Evolutionary conservation across 1,284 basidiomycete genomes (phyloP), one percentile per base, ranked within the genome.

Genomic region (Ceratobasidium theobromae): DNA sequence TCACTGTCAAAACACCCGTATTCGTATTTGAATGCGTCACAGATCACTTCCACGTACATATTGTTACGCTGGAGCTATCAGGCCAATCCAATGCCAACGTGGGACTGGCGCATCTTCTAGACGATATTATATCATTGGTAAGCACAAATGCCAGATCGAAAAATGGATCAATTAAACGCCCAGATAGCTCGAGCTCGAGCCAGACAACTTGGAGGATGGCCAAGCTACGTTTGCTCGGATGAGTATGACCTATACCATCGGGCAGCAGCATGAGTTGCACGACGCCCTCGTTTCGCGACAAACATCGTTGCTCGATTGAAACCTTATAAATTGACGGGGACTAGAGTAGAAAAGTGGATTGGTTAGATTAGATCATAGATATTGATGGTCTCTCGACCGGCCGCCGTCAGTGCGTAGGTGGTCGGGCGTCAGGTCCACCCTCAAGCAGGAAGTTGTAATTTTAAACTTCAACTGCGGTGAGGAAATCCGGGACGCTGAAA

Each of bases 1-100:
- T 4, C 0, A 38, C 25, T 62, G 43, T 16, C 28, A 23, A 16
- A n/a, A n/a, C n/a, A n/a, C n/a, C n/a, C n/a, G 9, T 38, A 38
- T 16, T 9, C 16, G 16, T 64, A 5, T 32, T 0, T 28, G n/a
- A n/a, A 28, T 21, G 43, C 43, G 9, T 8, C 12, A 21, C 18
- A 45, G 95, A 97, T 75, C 95, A 96, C 73, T 91, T 97, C 72
- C 94, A 97, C 71, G 92, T 99, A 0, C 97, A 99, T 72, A 88
- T 98, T 60, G 91, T 96, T 5, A 88, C 94, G 71, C 84, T 84
- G 1, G 85, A 86, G 67, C 85, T 88, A 70, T 81, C 83, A 8
- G 80, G 82, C 11, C 79, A 84, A 49, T 73, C 84, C 66, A 89
- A 92, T 0, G 89, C 91, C 85, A 79, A 84, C 0, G 90, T 93